Conservation (phyloP, 371 early-diverging fungal species). For the Mucor piriformis region DNA sequence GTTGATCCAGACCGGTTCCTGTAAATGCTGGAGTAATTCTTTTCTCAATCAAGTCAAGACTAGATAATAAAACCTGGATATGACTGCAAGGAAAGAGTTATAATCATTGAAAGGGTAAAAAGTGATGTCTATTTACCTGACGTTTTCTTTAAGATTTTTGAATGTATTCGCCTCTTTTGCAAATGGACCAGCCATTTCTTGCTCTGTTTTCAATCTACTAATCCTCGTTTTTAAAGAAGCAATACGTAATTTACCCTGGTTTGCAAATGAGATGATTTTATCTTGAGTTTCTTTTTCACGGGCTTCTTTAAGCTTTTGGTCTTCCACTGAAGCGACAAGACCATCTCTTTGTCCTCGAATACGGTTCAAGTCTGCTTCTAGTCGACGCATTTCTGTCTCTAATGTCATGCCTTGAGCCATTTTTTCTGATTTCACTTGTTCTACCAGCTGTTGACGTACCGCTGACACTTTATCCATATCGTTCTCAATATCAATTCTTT, state of each 20-base stretch:
- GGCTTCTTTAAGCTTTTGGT: constrained; percentile 67
- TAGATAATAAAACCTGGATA: constrained; percentile 2
- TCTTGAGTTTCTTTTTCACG: constrained; percentile 67
- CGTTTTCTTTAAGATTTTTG: constrained; percentile 13
- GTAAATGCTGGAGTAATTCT: background rate
- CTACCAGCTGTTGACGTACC: constrained; percentile 20
- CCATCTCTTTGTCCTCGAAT: constrained; percentile 81
- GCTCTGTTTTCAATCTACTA: constrained; percentile 47
- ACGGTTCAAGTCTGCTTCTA: constrained; percentile 77
- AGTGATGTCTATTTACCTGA: no score
- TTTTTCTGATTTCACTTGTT: constrained; percentile 28
- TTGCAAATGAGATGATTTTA: constrained; percentile 70
- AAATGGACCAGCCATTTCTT: constrained; percentile 29
- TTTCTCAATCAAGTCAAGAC: constrained; percentile 22
- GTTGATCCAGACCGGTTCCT: constrained; percentile 10
- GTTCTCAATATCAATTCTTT: constrained; percentile 20
- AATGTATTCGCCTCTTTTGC: constrained; percentile 24
- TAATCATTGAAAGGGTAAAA: no score
- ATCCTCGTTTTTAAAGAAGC: constrained; percentile 58
- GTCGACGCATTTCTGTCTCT: constrained; percentile 67
- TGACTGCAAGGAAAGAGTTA: constrained; percentile 2
- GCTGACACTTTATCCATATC: constrained; percentile 27
- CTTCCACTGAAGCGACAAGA: constrained; percentile 73
- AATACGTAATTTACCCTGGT: constrained; percentile 49
- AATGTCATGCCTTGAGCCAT: constrained; percentile 34